Evolutionary conservation across 2,329 filamentous ascomycete species (phyloP).

Genomic region (Ophiostoma ulmi): DNA sequence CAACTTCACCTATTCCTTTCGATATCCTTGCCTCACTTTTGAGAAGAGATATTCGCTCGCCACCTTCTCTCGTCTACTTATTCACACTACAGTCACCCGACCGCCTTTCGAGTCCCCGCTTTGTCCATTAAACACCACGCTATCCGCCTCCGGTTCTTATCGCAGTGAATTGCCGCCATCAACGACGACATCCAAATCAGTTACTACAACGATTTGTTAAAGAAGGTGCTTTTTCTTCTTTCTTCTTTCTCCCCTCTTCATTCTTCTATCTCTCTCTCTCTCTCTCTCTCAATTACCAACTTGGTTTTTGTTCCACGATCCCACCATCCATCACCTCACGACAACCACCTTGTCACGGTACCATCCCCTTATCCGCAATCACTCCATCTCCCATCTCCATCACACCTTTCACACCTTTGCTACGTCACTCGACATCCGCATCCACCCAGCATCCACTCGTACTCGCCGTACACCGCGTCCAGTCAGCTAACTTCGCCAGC

Average conservation of each 20-base stretch:
- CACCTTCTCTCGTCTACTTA: not conserved
- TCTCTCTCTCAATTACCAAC: not conserved
- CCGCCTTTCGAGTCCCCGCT: slow-evolving; percentile 7
- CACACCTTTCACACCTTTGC: slow-evolving; percentile 9
- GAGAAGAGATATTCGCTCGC: not conserved
- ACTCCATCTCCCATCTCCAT: not conserved
- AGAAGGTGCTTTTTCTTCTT: not conserved
- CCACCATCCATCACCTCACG: not conserved
- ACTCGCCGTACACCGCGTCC: not conserved
- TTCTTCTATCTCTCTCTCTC: not conserved
- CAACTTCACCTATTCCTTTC: not conserved
- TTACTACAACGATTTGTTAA: not conserved
- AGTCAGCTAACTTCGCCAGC: not conserved
- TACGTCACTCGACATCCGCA: slow-evolving; percentile 12
- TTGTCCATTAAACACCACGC: not conserved
- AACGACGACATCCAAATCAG: not conserved
- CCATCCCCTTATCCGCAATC: not conserved
- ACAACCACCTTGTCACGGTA: too few species aligned
- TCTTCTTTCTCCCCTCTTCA: not conserved
- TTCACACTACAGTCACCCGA: slow-evolving; percentile 2
- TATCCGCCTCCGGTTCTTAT: not conserved
- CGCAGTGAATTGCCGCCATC: not conserved
- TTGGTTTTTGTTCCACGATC: not conserved
- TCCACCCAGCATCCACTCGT: not conserved
- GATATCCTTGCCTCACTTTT: not conserved